These are phyloP conservation scores for Blastomyces parvus DNA, from an alignment of 2,329 filamentous ascomycete genomes.

Conservation along the genomic window DNA sequence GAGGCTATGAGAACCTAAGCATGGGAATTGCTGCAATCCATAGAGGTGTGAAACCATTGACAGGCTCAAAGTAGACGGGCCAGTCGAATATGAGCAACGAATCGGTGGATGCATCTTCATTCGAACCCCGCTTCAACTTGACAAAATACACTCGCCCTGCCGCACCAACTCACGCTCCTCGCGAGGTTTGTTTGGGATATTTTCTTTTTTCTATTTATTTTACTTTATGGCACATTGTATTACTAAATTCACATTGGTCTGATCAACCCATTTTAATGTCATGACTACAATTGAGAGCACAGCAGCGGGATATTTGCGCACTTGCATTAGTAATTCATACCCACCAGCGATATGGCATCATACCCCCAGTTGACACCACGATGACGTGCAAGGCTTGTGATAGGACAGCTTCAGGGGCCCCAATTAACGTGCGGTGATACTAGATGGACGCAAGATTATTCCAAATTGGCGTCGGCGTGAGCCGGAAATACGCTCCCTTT, in stretches of 20 bases:
- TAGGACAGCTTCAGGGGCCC: not conserved
- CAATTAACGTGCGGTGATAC: not conserved
- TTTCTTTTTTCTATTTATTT: not conserved
- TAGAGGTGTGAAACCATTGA: conserved; percentile 75
- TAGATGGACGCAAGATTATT: not conserved
- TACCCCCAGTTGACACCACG: not conserved
- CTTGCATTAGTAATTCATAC: conserved; percentile 3
- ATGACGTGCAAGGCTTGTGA: conserved; percentile 1
- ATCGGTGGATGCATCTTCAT: not conserved
- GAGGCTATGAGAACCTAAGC: conserved; percentile 82
- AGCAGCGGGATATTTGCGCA: not conserved
- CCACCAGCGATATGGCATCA: not conserved
- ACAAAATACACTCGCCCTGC: not conserved
- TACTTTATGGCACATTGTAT: not conserved
- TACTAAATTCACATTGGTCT: not conserved
- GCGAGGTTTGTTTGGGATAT: not conserved
- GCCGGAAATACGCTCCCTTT: not conserved
- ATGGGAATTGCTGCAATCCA: conserved; percentile 92
- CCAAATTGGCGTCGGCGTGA: not conserved
- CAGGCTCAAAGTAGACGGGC: conserved; percentile 2
- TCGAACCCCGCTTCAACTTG: not conserved
- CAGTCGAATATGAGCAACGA: not conserved
- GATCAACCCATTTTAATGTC: not conserved
- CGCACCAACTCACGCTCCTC: too few relatives aligned
- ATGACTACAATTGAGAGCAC: not conserved